A percentile compares a stretch with the other conserved stretches of the same genome.
phyloP scores from a whole-genome alignment of 2,329 filamentous ascomycete species.

The Aureobasidium zeae region DNA sequence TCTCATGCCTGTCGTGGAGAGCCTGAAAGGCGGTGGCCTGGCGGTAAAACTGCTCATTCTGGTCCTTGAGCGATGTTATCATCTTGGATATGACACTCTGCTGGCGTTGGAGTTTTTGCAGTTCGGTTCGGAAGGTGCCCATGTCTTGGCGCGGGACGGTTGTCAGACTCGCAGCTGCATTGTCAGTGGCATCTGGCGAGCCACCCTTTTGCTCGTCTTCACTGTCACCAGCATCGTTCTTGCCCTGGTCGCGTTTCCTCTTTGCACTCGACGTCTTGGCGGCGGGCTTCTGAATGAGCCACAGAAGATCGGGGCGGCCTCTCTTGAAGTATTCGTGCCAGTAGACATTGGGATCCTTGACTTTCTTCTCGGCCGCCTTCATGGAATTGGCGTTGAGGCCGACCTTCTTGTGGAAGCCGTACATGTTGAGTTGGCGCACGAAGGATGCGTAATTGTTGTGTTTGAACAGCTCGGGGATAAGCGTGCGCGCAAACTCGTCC shows the following conservation, averaged over 20 bases:
- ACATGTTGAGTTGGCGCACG: slow-evolving; percentile 58
- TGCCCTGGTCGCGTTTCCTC: slow-evolving; percentile 50
- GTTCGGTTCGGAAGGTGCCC: slow-evolving; percentile 64
- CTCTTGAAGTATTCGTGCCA: slow-evolving; percentile 94
- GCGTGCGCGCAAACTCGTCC: slow-evolving; percentile 69
- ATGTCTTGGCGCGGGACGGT: slow-evolving; percentile 63
- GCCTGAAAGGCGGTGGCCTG: slow-evolving; percentile 84
- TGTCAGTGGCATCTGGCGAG: slow-evolving; percentile 35
- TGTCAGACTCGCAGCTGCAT: slow-evolving; percentile 34
- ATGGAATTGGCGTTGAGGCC: slow-evolving; percentile 93
- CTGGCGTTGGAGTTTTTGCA: slow-evolving; percentile 73
- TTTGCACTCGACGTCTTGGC: slow-evolving; percentile 48
- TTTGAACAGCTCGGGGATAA: slow-evolving; percentile 69
- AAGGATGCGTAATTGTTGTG: slow-evolving; percentile 74
- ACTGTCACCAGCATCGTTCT: slow-evolving; percentile 55
- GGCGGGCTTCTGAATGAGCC: slow-evolving; percentile 94
- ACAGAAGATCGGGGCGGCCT: slow-evolving; percentile 82
- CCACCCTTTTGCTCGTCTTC: slow-evolving; percentile 50
- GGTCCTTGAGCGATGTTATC: slow-evolving; percentile 68
- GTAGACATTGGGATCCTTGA: slow-evolving; percentile 94
- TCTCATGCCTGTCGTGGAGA: slow-evolving; percentile 92
- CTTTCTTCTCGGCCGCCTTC: slow-evolving; percentile 88
- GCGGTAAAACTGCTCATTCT: slow-evolving; percentile 79
- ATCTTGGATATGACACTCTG: slow-evolving; percentile 78
- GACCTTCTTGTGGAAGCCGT: slow-evolving; percentile 47